Percentiles rank a stretch among this genome's conserved stretches.
Evolutionary conservation across 345 rosid genomes (phyloP).

Genomic region (Hirschfeldia incana): DNA sequence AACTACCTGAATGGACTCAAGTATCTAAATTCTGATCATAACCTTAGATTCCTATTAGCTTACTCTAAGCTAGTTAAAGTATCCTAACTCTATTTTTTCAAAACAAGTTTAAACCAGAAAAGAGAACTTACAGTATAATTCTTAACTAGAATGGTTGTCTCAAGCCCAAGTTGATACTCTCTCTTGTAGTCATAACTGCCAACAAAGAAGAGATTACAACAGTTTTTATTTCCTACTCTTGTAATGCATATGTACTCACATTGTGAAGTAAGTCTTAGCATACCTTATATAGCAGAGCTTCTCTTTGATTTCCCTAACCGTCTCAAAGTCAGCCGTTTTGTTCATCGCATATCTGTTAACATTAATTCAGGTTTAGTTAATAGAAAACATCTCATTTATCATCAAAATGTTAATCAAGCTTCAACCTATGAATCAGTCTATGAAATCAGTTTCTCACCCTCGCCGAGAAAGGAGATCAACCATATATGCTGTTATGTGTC

Average conservation of each 20-base stretch:
- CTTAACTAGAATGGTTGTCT: conserved; percentile 95
- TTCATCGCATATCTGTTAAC: conserved; percentile 85
- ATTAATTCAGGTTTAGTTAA: background rate
- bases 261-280: conserved; percentile 15
- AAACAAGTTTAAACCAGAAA: background rate
- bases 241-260: conserved; percentile 1
- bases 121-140: conserved; percentile 78
- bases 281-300: conserved; percentile 93
- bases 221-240: conserved; percentile 14
- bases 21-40: background rate
- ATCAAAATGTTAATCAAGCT: conserved; percentile 10
- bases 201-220: background rate
- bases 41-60: background rate
- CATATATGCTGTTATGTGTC: conserved; percentile 93
- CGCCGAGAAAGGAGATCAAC: conserved; percentile 91
- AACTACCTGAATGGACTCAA: background rate
- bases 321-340: conserved; percentile 87
- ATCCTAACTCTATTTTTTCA: background rate
- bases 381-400: background rate
- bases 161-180: conserved; percentile 89
- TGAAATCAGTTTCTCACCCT: conserved; percentile 61
- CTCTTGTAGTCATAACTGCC: conserved; percentile 96
- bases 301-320: conserved; percentile 93
- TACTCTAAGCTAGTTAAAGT: background rate
- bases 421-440: background rate